Base-by-base conservation (phyloP, 2,329 filamentous ascomycete species). In the Ophiobolus disseminans region DNA sequence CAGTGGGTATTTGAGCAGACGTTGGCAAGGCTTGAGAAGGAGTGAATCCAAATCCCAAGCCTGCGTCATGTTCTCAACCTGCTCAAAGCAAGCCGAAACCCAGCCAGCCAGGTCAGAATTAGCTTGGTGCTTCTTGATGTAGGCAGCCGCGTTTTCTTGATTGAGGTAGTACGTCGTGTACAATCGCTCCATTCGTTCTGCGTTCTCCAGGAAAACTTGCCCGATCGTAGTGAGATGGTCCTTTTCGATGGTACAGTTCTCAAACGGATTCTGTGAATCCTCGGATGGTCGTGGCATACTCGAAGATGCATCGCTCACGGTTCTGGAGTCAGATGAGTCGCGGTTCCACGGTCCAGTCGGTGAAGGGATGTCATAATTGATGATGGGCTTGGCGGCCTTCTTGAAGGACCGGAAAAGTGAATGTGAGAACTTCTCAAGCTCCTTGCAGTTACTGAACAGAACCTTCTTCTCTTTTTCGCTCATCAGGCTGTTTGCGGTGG, bases 41-140 rank as follows among this genome's bases (percentile, higher is more conserved):
- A 99, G 80, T 0, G 94, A 96, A 72, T 97, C 92, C 52, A 99
- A 75, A 72, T 96, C 90, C 94, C 94, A 99, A 0, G 94, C 93
- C 20, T 87, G 86, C 0, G 94, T 99, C 55, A 99, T 82, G 69
- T 97, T 94, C 61, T 91, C 89, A 10, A 93, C 92, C 65, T 93
- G 92, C 61, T 91, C 86, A 65, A 94, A 91, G 74, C 94, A 99
- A 73, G 97, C 93, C 49, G 88, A 88, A 39, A 97, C 80, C 94
- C 94, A 99, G 40, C 96, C 82, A 35, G 79, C 77, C 34, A 87
- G 80, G 17, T 88, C 80, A 76, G 86, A 69, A 80, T 70, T 68
- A 26, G 60, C 48, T 32, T 88, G 58, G 50, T 79, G 72, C 56
- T 82, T 80, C 52, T 81, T 77, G 14, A 88, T 77, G 49, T 82